A percentile compares a stretch with the other conserved stretches of the same genome.
phyloP scores from a whole-genome alignment of 179 eudicot species.

The Heliamphora pulchella region DNA sequence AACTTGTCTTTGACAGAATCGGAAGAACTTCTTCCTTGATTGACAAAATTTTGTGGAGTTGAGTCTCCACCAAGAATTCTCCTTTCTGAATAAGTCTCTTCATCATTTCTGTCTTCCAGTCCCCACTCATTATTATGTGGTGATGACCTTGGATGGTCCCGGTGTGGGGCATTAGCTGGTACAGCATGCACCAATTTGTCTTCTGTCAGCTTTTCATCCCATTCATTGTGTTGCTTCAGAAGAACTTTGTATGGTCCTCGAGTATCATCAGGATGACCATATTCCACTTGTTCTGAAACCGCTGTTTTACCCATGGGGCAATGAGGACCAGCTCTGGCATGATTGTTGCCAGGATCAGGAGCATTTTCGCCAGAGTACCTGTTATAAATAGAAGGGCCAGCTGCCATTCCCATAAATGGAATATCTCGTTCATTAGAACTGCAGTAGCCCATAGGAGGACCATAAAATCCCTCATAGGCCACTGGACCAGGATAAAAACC shows the following conservation, averaged over 20 bases:
- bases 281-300: conserved; percentile 42
- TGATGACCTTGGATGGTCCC: conserved; percentile 28
- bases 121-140: conserved; percentile 49
- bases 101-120: conserved; percentile 36
- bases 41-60: conserved; percentile 23
- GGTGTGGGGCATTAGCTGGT: conserved; percentile 23
- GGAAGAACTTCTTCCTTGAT: conserved; percentile 20
- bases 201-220: conserved; percentile 43
- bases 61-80: conserved; percentile 26
- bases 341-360: conserved; percentile 45
- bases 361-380: conserved; percentile 46
- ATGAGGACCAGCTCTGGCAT: conserved; percentile 40
- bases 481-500: conserved; percentile 80
- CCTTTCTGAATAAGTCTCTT: conserved; percentile 28
- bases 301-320: conserved; percentile 27
- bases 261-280: conserved; percentile 40
- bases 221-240: conserved; percentile 40
- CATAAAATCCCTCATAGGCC: conserved; percentile 73
- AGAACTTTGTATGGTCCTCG: conserved; percentile 46
- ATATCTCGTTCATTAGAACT: conserved; percentile 67
- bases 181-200: conserved; percentile 36
- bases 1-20: conserved; percentile 26
- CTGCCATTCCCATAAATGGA: conserved; percentile 67
- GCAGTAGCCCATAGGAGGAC: conserved; percentile 81
- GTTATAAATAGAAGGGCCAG: conserved; percentile 51